Evolutionary conservation across 2,329 filamentous ascomycete species (phyloP).

Genomic region (Curvularia sp.): DNA sequence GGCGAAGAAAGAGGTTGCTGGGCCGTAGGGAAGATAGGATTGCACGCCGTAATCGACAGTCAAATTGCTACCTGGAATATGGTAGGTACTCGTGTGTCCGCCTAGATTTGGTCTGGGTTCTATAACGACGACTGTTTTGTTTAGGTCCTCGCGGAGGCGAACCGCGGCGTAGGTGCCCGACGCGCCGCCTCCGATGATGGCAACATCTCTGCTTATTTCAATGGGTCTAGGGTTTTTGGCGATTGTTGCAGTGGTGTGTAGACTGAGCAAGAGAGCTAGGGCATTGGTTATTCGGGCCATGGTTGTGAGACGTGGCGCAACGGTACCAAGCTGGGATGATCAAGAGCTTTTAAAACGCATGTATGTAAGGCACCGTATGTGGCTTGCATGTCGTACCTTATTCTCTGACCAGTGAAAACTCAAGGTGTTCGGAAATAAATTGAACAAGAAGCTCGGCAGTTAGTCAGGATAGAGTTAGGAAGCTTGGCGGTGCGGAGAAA

Average conservation of each 20-base stretch:
- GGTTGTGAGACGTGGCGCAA: background rate
- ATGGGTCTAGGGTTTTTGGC: background rate
- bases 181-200: conserved; percentile 56
- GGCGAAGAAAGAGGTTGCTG: conserved; percentile 55
- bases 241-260: background rate
- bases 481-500: background rate
- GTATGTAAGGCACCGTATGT: background rate
- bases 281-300: background rate
- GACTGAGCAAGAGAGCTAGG: background rate
- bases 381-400: background rate
- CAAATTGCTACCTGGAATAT: conserved; percentile 44
- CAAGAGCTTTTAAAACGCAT: background rate
- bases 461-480: background rate
- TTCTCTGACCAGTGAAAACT: background rate
- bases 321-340: background rate
- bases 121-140: conserved; percentile 52
- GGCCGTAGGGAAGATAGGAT: conserved; percentile 52
- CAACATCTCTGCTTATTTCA: conserved; percentile 34
- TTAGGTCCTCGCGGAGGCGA: conserved; percentile 49
- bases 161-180: conserved; percentile 55
- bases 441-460: background rate
- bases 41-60: conserved; percentile 51
- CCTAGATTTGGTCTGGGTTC: conserved; percentile 53
- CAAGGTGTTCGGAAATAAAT: background rate
- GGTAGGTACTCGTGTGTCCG: conserved; percentile 59